These are phyloP conservation scores for Emericellopsis terricola DNA, from an alignment of 495 filamentous ascomycete genomes.

Conservation along the genomic window DNA sequence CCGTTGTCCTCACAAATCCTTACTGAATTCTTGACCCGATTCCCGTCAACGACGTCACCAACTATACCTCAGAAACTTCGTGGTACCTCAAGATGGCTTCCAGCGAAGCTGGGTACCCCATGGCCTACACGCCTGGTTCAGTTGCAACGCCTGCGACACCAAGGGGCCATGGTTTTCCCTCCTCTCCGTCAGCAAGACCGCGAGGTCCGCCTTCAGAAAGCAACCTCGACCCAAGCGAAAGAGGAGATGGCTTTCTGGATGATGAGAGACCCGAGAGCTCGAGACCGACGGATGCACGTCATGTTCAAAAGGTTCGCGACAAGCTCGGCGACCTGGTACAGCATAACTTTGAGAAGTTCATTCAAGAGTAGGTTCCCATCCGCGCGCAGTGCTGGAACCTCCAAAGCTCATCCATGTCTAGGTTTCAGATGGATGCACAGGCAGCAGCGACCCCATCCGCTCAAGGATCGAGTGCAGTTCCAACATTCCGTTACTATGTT, in stretches of 20 bases:
- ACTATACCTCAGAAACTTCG: too few relatives aligned
- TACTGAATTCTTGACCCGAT: too few relatives aligned
- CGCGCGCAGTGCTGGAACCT: slow-evolving; percentile 2
- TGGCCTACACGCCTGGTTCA: slow-evolving; percentile 21
- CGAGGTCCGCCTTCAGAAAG: slow-evolving; percentile 50
- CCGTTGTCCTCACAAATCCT: not conserved
- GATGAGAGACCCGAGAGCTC: slow-evolving; percentile 35
- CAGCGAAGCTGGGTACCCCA: slow-evolving; percentile 24
- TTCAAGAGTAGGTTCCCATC: slow-evolving; percentile 51
- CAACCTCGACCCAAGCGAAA: slow-evolving; percentile 40
- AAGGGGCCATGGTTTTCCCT: slow-evolving; percentile 10
- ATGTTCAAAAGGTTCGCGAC: slow-evolving; percentile 72
- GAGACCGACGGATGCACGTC: slow-evolving; percentile 38
- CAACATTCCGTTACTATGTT: slow-evolving; percentile 88
- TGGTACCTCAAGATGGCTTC: slow-evolving; percentile 14
- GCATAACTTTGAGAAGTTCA: slow-evolving; percentile 69
- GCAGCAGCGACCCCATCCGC: slow-evolving; percentile 55
- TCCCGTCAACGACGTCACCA: too few relatives aligned
- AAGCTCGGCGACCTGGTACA: slow-evolving; percentile 71
- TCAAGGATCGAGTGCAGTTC: slow-evolving; percentile 53
- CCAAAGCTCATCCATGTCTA: not conserved
- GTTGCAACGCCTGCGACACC: slow-evolving; percentile 13
- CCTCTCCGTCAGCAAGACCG: slow-evolving; percentile 38
- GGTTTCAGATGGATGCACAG: slow-evolving; percentile 44
- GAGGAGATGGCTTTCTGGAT: slow-evolving; percentile 35